Evolutionary conservation across 495 filamentous ascomycete species (phyloP).

Genomic region (Neurospora pannonica): DNA sequence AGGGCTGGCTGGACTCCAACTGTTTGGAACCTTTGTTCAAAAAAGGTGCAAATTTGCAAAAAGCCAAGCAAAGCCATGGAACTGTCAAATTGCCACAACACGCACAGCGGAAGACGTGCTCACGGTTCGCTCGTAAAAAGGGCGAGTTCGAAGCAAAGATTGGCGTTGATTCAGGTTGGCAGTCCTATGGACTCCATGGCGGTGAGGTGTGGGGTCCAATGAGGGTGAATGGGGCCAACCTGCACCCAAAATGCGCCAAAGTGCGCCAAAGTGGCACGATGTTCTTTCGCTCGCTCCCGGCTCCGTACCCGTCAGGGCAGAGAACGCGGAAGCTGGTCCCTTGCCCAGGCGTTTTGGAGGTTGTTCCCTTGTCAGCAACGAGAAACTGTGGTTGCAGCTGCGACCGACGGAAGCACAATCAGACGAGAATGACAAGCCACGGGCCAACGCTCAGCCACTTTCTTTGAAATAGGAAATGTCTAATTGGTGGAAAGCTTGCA

Average conservation of each 20-base stretch:
- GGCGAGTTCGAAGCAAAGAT: not conserved
- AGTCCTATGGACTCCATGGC: not conserved
- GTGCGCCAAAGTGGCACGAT: not conserved
- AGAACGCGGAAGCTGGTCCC: too few species aligned
- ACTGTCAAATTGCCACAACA: not conserved
- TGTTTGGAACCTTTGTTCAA: not conserved
- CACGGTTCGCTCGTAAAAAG: not conserved
- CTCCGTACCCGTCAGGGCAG: not conserved
- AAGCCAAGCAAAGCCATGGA: not conserved
- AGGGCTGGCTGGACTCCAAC: too few species aligned
- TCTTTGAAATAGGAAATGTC: conserved; percentile 12
- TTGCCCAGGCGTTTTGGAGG: not conserved
- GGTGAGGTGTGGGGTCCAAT: not conserved
- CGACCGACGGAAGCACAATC: conserved; percentile 7
- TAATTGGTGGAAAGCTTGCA: conserved; percentile 12
- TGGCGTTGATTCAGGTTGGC: not conserved
- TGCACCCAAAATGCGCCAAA: not conserved
- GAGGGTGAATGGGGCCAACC: not conserved
- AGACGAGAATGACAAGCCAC: conserved; percentile 26
- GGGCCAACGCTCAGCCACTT: conserved; percentile 11
- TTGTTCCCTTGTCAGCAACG: not conserved
- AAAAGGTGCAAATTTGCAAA: not conserved
- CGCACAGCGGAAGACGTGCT: not conserved
- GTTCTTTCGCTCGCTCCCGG: not conserved
- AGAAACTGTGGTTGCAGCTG: not conserved